phyloP scores from a whole-genome alignment of 441 rosid species.

The Iberis amara region DNA sequence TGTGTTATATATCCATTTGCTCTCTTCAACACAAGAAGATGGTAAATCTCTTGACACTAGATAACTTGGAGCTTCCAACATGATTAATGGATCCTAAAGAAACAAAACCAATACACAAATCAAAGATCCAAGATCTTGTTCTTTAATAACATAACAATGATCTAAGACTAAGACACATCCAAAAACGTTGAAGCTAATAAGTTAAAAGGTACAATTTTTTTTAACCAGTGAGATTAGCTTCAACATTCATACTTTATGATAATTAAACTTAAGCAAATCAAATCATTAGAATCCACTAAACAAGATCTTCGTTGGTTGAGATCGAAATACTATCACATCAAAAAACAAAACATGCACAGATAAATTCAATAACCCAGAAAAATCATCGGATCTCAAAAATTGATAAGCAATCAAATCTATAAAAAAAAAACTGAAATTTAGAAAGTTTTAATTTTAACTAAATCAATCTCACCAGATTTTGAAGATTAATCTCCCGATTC shows the following conservation, averaged over 20 bases:
- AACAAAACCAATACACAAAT: no score
- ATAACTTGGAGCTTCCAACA: slow-evolving; percentile 51
- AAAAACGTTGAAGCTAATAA: neutral
- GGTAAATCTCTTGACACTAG: slow-evolving; percentile 41
- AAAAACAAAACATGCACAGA: neutral
- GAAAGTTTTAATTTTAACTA: neutral
- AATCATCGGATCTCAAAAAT: slow-evolving; percentile 19
- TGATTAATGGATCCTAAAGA: slow-evolving; percentile 10
- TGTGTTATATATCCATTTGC: slow-evolving; percentile 41
- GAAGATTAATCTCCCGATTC: neutral
- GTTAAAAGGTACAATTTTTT: slow-evolving; percentile 4
- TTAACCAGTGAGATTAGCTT: slow-evolving; percentile 17
- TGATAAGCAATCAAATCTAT: neutral
- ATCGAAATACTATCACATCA: slow-evolving; percentile 13
- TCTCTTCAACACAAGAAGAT: slow-evolving; percentile 40
- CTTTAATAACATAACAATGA: no score
- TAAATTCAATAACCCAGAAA: neutral
- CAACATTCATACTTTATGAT: neutral
- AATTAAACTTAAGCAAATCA: no score
- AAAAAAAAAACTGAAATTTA: slow-evolving; percentile 1
- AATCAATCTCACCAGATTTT: slow-evolving; percentile 21
- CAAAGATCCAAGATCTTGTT: no score
- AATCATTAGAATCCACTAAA: no score
- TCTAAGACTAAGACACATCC: neutral
- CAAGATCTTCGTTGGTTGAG: slow-evolving; percentile 8